These are phyloP conservation scores for Reticulascus tulasneorum DNA, from an alignment of 2,329 filamentous ascomycete species.

Conservation along the genomic window DNA sequence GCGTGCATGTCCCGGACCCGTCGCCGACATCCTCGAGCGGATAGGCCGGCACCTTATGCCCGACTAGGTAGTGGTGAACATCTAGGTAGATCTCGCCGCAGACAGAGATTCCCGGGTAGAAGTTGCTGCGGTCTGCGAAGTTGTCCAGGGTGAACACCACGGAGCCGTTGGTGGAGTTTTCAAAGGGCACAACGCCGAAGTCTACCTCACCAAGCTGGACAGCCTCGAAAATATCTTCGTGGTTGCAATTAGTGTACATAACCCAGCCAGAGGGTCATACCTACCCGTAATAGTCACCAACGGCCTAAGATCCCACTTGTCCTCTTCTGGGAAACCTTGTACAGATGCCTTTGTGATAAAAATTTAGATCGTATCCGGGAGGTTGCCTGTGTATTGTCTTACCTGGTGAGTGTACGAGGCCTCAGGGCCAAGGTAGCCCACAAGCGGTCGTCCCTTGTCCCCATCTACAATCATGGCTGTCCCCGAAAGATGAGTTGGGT, in stretches of 20 bases:
- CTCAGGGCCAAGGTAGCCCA: conserved; percentile 46
- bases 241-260: background rate
- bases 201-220: conserved; percentile 63
- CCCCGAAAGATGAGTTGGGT: too few relatives aligned
- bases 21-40: conserved; percentile 22
- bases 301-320: conserved; percentile 44
- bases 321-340: conserved; percentile 44
- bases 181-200: conserved; percentile 85
- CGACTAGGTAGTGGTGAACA: conserved; percentile 84
- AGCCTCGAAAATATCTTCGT: conserved; percentile 70
- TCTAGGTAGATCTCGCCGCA: conserved; percentile 81
- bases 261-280: conserved; percentile 10
- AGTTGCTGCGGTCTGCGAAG: conserved; percentile 67
- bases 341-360: conserved; percentile 37
- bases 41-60: conserved; percentile 34
- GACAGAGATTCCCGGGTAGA: conserved; percentile 67
- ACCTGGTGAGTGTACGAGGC: conserved; percentile 51
- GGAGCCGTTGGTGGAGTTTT: conserved; percentile 92
- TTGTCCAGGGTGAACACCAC: conserved; percentile 89
- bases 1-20: conserved; percentile 43
- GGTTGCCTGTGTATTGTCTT: conserved; percentile 16
- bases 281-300: conserved; percentile 47
- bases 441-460: conserved; percentile 30
- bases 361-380: too few relatives aligned
- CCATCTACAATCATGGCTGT: too few relatives aligned